These are phyloP conservation scores for Aphanomyces astaci DNA, from an alignment of 352 stramenopile species.

Conservation along the genomic window DNA sequence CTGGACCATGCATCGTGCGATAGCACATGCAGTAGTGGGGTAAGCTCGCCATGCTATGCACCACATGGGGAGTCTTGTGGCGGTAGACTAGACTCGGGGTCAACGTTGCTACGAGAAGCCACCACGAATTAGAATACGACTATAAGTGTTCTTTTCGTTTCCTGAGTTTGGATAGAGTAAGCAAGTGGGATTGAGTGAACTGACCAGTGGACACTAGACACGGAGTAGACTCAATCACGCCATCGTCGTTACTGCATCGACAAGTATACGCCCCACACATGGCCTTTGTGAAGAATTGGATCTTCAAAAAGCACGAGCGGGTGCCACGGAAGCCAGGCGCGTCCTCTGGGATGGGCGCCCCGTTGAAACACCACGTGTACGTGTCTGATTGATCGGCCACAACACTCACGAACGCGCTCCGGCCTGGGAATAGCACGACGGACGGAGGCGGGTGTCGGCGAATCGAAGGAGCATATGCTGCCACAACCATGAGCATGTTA, in stretches of 20 bases:
- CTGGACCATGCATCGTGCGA: not conserved
- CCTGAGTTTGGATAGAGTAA: no score
- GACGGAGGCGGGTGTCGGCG: not conserved
- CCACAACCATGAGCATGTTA: no score
- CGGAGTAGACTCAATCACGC: not conserved
- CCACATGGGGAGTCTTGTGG: not conserved
- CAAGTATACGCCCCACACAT: constrained; percentile 12
- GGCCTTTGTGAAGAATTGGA: constrained; percentile 20
- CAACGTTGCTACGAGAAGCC: not conserved
- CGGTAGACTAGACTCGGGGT: not conserved
- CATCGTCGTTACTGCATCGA: constrained; percentile 17
- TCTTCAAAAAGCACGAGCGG: not conserved
- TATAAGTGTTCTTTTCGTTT: no score
- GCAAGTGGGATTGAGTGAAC: no score
- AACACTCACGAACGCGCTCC: constrained; percentile 9
- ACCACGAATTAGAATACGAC: no score
- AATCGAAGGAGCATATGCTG: constrained; percentile 12
- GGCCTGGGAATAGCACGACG: constrained; percentile 1
- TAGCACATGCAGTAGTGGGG: not conserved
- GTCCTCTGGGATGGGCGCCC: not conserved
- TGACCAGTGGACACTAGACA: constrained; percentile 6
- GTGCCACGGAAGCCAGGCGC: not conserved
- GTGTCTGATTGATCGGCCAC: not conserved
- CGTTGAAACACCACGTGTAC: constrained; percentile 15
- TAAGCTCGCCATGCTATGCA: not conserved